Percentiles rank a stretch among this genome's conserved stretches.
phyloP scores from a whole-genome alignment of 768 basidiomycete genomes.

The Lentinula boryana region DNA sequence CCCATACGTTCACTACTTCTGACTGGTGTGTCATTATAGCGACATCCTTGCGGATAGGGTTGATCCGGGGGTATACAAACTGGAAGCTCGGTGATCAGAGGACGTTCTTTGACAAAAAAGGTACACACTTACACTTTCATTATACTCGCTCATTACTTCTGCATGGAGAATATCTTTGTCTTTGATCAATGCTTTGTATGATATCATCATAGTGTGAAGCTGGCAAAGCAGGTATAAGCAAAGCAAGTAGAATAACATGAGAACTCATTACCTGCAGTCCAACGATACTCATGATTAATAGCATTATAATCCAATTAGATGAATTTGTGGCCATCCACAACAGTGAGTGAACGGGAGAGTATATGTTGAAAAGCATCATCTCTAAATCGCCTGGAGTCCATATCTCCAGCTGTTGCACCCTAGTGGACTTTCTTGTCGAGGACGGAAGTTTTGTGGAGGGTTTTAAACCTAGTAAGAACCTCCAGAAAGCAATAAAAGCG shows the following conservation, averaged over 20 bases:
- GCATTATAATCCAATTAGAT: constrained; percentile 72
- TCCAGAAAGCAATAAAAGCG: constrained; percentile 48
- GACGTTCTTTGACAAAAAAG: neutral
- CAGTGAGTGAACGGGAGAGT: constrained; percentile 72
- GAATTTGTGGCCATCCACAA: constrained; percentile 68
- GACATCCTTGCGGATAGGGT: constrained; percentile 70
- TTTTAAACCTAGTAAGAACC: constrained; percentile 62
- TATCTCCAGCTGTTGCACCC: constrained; percentile 72
- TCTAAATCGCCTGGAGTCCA: constrained; percentile 77
- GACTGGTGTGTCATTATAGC: constrained; percentile 84
- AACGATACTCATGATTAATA: constrained; percentile 61
- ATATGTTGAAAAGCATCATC: constrained; percentile 61
- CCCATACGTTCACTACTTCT: constrained; percentile 63
- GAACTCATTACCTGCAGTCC: constrained; percentile 51
- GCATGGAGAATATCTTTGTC: constrained; percentile 70
- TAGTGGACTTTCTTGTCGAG: constrained; percentile 33
- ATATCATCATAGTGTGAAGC: constrained; percentile 43
- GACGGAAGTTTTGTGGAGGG: constrained; percentile 31
- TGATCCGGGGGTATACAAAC: constrained; percentile 82
- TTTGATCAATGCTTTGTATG: constrained; percentile 63
- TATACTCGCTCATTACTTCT: constrained; percentile 83
- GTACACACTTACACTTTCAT: constrained; percentile 53
- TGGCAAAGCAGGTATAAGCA: constrained; percentile 16
- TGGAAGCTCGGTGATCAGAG: constrained; percentile 21
- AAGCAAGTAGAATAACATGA: neutral